Conservation (phyloP, 352 stramenopile genomes). For the Globisporangium takayamanum region DNA sequence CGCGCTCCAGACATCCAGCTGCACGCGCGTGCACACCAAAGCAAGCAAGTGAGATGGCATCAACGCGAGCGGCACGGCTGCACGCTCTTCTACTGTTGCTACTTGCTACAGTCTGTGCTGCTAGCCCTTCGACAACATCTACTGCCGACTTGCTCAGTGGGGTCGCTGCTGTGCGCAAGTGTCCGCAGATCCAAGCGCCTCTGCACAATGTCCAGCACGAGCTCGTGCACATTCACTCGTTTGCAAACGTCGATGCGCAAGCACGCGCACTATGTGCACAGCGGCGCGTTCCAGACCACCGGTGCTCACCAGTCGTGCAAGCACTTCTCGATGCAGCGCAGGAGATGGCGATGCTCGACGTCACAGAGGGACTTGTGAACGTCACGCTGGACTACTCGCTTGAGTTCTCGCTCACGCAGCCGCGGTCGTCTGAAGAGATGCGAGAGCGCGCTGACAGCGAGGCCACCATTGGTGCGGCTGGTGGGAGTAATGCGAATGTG, state of each 20-base stretch:
- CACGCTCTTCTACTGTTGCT: background rate
- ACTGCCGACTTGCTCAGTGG: background rate
- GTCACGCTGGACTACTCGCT: slow-evolving; percentile 51
- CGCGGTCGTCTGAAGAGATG: background rate
- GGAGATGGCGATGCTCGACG: slow-evolving; percentile 38
- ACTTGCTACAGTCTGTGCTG: background rate
- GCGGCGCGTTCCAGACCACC: slow-evolving; percentile 24
- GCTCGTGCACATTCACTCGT: slow-evolving; percentile 33
- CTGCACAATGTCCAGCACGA: slow-evolving; percentile 20
- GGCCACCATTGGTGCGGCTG: background rate
- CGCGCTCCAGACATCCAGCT: too few relatives aligned
- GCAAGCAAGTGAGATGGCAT: too few relatives aligned
- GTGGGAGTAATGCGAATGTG: slow-evolving; percentile 3
- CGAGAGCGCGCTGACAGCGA: slow-evolving; percentile 6
- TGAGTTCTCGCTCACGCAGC: slow-evolving; percentile 26
- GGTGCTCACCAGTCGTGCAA: slow-evolving; percentile 17
- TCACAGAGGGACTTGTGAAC: slow-evolving; percentile 46
- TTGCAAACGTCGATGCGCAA: slow-evolving; percentile 23
- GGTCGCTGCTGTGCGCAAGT: slow-evolving; percentile 1
- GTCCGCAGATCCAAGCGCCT: slow-evolving; percentile 19
- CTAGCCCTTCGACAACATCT: background rate
- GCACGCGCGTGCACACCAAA: too few relatives aligned
- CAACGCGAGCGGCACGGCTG: too few relatives aligned
- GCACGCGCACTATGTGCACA: slow-evolving; percentile 17
- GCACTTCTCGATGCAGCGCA: slow-evolving; percentile 30